Percentiles rank a stretch among this genome's conserved stretches.
Evolutionary conservation across 768 basidiomycete genomes (phyloP).

Genomic region (Megacollybia marginata): DNA sequence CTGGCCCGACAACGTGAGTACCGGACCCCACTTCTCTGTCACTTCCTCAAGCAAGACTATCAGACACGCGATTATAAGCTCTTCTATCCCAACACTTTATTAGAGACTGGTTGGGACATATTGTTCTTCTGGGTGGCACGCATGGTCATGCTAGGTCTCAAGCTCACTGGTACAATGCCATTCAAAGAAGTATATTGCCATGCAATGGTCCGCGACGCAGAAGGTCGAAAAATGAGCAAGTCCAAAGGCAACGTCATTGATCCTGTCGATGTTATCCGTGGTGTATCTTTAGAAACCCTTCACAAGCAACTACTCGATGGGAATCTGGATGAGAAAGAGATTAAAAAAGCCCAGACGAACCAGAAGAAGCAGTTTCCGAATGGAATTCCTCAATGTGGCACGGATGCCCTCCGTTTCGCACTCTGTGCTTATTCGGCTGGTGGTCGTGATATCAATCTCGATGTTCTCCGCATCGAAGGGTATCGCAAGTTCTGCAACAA

Average conservation of each 20-base stretch:
- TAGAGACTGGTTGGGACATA: constrained; percentile 99
- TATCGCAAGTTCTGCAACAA: constrained; percentile 99
- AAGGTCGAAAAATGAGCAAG: constrained; percentile 99
- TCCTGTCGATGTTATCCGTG: constrained; percentile 91
- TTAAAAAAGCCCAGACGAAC: constrained; percentile 81
- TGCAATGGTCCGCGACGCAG: constrained; percentile 98
- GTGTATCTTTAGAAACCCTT: constrained; percentile 67
- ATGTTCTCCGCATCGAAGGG: constrained; percentile 92
- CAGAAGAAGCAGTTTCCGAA: constrained; percentile 99
- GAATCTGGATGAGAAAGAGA: constrained; percentile 91
- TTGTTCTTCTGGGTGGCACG: constrained; percentile 99
- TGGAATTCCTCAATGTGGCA: constrained; percentile 98
- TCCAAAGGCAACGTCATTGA: constrained; percentile 97
- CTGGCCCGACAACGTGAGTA: constrained; percentile 83
- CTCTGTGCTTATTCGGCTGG: constrained; percentile 91
- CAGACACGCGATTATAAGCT: constrained; percentile 71
- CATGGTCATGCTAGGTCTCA: constrained; percentile 90
- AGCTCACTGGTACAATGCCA: constrained; percentile 85
- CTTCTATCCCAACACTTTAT: constrained; percentile 85
- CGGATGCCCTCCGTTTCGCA: constrained; percentile 92
- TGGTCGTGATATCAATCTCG: constrained; percentile 97
- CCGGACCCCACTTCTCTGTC: not conserved
- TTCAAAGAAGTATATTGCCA: constrained; percentile 96
- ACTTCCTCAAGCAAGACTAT: not conserved
- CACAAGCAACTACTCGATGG: constrained; percentile 85